These are phyloP conservation scores for Hemileccinum impolitum DNA, from an alignment of 768 basidiomycete species.

Conservation along the genomic window DNA sequence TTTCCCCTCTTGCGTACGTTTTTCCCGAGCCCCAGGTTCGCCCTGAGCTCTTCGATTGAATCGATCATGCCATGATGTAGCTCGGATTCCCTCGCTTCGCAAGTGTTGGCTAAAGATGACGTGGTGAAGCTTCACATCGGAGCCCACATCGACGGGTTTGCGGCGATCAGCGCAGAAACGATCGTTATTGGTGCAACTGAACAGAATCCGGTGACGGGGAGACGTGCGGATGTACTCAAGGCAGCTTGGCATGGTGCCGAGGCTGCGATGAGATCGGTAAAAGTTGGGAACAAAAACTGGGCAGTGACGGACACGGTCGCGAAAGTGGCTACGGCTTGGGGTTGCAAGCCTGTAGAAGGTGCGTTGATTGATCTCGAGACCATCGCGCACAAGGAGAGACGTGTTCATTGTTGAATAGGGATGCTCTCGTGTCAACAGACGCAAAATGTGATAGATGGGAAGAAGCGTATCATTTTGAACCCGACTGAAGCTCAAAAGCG, in stretches of 20 bases:
- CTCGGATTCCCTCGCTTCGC: slow-evolving; percentile 69
- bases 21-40: neutral
- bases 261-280: slow-evolving; percentile 85
- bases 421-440: slow-evolving; percentile 95
- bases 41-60: slow-evolving; percentile 17
- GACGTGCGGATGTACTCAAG: slow-evolving; percentile 87
- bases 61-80: slow-evolving; percentile 37
- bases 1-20: slow-evolving; percentile 90
- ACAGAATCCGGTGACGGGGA: slow-evolving; percentile 73
- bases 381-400: neutral
- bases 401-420: slow-evolving; percentile 41
- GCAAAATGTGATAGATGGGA: slow-evolving; percentile 94
- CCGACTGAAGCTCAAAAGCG: slow-evolving; percentile 80
- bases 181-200: slow-evolving; percentile 80
- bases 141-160: slow-evolving; percentile 97
- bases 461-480: slow-evolving; percentile 92
- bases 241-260: slow-evolving; percentile 95
- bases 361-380: slow-evolving; percentile 17
- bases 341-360: slow-evolving; percentile 95
- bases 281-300: slow-evolving; percentile 95
- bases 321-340: slow-evolving; percentile 67
- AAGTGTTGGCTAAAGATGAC: slow-evolving; percentile 76
- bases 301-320: slow-evolving; percentile 83
- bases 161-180: slow-evolving; percentile 91
- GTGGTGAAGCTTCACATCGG: slow-evolving; percentile 96